These are phyloP conservation scores for Peronospora destructor DNA, from an alignment of 352 stramenopile genomes.

Conservation along the genomic window DNA sequence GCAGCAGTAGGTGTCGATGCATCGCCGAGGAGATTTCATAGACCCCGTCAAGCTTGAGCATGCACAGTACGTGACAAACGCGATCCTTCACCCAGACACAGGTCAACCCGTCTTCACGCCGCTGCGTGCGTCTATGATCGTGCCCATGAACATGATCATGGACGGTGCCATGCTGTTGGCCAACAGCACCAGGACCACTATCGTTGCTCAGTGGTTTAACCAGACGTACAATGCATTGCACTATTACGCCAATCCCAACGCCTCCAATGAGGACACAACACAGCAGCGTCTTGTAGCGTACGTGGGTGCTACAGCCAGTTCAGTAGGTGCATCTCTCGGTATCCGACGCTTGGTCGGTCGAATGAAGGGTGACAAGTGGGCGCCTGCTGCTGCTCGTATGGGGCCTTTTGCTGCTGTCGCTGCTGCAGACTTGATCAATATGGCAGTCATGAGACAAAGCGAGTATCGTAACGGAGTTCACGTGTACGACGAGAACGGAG, in stretches of 20 bases:
- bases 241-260: conserved; percentile 87
- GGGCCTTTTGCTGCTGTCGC: conserved; percentile 78
- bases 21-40: conserved; percentile 36
- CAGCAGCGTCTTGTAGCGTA: conserved; percentile 64
- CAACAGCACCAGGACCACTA: conserved; percentile 49
- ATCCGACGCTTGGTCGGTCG: conserved; percentile 49
- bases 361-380: conserved; percentile 40
- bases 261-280: conserved; percentile 73
- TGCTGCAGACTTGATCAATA: conserved; percentile 76
- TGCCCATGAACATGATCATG: conserved; percentile 81
- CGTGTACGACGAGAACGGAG: conserved; percentile 77
- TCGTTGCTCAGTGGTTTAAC: conserved; percentile 83
- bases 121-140: conserved; percentile 80
- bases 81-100: conserved; percentile 74
- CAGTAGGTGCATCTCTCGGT: conserved; percentile 62
- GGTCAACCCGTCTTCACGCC: conserved; percentile 52
- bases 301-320: conserved; percentile 65
- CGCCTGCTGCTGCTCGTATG: conserved; percentile 53
- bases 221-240: conserved; percentile 88
- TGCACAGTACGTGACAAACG: conserved; percentile 61
- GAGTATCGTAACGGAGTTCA: conserved; percentile 77
- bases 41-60: conserved; percentile 35
- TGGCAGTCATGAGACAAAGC: conserved; percentile 80
- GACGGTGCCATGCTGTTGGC: conserved; percentile 79
- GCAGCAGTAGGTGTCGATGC: conserved; percentile 31